These are phyloP conservation scores for Amanita jacksonii DNA, from an alignment of 768 basidiomycete species.

Conservation along the genomic window DNA sequence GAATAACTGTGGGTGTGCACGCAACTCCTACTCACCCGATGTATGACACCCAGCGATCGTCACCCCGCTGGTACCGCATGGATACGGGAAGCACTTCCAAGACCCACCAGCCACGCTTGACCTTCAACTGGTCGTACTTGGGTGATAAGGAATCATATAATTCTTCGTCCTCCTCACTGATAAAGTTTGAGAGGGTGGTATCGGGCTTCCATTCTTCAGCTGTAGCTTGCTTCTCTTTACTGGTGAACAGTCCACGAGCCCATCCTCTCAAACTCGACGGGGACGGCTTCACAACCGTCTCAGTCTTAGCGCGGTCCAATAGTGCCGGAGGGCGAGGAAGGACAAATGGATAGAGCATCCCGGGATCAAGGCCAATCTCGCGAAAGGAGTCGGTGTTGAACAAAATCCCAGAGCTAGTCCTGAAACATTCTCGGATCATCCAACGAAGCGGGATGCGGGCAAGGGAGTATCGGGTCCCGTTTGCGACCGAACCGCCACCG, in stretches of 20 bases:
- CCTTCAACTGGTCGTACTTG: conserved; percentile 47
- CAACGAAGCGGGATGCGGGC: no score
- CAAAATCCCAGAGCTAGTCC: conserved; percentile 47
- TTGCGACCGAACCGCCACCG: conserved; percentile 45
- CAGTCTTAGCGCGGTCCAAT: conserved; percentile 15
- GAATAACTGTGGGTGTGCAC: no score
- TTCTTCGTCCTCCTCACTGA: conserved; percentile 33
- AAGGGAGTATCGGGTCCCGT: conserved; percentile 36
- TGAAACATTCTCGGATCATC: conserved; percentile 70
- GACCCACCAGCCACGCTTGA: conserved; percentile 52
- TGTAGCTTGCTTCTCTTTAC: no score
- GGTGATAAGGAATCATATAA: conserved; percentile 46
- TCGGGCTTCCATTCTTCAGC: no score
- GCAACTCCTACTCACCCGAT: conserved; percentile 22
- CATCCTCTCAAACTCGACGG: no score
- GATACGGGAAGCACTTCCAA: conserved; percentile 47
- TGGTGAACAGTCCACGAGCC: no score
- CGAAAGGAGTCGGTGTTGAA: conserved; percentile 40
- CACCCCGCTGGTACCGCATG: conserved; percentile 27
- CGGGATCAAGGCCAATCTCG: conserved; percentile 41
- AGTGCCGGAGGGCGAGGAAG: conserved; percentile 26
- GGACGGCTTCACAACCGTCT: no score
- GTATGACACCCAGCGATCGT: conserved; percentile 27
- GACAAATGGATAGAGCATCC: conserved; percentile 35
- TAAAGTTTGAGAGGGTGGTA: no score